Percentiles rank a stretch among this genome's conserved stretches.
Conservation (phyloP, 1,284 basidiomycete species). For the Apiotrichum gamsii region DNA sequence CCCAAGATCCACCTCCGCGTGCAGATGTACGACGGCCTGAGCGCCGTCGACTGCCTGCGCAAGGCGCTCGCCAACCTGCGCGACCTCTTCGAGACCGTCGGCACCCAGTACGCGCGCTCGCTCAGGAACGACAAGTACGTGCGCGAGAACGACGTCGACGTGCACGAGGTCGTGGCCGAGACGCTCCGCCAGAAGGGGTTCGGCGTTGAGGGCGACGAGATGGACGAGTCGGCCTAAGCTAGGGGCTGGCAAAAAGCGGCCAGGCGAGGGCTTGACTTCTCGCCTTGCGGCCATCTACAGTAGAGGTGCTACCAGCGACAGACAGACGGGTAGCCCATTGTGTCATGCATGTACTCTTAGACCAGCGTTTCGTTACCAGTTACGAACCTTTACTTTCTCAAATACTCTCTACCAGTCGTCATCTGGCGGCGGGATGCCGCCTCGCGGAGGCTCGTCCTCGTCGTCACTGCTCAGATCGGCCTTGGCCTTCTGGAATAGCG, state of each 20-base stretch:
- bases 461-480: constrained; percentile 34
- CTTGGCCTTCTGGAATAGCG: constrained; percentile 41
- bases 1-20: constrained; percentile 91
- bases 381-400: too few species aligned
- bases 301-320: too few species aligned
- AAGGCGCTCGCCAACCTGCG: constrained; percentile 69
- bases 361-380: too few species aligned
- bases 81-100: constrained; percentile 61
- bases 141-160: constrained; percentile 43
- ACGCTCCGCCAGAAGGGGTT: constrained; percentile 33
- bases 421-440: constrained; percentile 24
- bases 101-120: constrained; percentile 59
- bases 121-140: constrained; percentile 48
- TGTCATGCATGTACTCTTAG: too few species aligned
- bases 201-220: constrained; percentile 23
- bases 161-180: constrained; percentile 37
- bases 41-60: constrained; percentile 69
- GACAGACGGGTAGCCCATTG: too few species aligned
- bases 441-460: constrained; percentile 22
- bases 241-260: too few species aligned
- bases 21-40: constrained; percentile 90
- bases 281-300: too few species aligned
- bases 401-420: constrained; percentile 29
- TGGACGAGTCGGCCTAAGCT: constrained; percentile 12
- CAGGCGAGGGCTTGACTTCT: too few species aligned